Base-by-base conservation (phyloP, 2,329 filamentous ascomycete species). In the Endoconidiophora laricicola region DNA sequence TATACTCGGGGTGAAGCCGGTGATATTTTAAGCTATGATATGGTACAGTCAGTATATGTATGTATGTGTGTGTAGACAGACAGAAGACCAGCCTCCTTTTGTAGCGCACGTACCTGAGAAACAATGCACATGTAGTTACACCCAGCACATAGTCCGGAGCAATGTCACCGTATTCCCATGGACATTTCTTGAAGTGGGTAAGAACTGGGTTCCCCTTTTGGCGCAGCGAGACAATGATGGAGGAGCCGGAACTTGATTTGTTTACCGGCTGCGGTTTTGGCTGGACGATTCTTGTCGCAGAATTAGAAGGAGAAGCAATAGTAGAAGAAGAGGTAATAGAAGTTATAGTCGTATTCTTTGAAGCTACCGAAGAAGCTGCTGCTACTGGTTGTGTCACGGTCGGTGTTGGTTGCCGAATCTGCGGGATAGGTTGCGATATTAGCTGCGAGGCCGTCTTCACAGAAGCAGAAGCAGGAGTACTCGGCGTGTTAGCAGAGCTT, bases 91-190 rank as follows among this genome's bases (percentile, higher is more conserved):
- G 9, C 14, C 38, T 40, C 10, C 20, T 33, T 40, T 40, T 45
- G 6, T 22, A 18, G 48, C 22, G 44, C 6, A 55, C 57, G 40
- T 44, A 69, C 69, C 69, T 93, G 40, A 98, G 70, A 61, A 96
- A 98, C 4, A 98, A 72, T 0, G 86, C 88, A 60, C 90, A 94
- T 5, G 88, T 94, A 0, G 87, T 94, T 40, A 76, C 62, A 0
- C 91, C 90, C 22, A 96, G 71, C 6, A 90, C 82, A 63, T 93
- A 98, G 66, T 98, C 91, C 29, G 90, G 86, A 1, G 83, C 81
- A n/a, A 94, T 94, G 60, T 96, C 90, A 54, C 86, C 88, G 64
- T 94, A 96, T 65, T 98, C 91, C 91, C 91, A 98, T 0, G 87
- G 77, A 52, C 93, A 72, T 1, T 83, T 80, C 54, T 82, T 81